phyloP scores from a whole-genome alignment of 345 rosid genomes.

The Salix suchowensis region DNA sequence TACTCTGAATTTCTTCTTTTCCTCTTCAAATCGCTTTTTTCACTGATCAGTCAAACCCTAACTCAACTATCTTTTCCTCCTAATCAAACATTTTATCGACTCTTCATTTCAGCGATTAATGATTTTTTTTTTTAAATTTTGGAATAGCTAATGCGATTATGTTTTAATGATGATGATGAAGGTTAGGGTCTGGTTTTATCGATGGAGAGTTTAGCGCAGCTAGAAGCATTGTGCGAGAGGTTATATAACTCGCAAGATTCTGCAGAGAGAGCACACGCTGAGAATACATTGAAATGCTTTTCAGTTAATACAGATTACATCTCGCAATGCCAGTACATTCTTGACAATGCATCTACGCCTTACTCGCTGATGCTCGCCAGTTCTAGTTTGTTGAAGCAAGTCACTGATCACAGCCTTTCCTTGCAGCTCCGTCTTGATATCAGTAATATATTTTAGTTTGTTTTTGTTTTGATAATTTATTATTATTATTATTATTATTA shows the following conservation, averaged over 20 bases:
- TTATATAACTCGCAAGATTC: constrained; percentile 91
- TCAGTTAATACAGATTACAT: constrained; percentile 86
- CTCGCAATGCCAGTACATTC: constrained; percentile 93
- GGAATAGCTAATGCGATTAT: neutral
- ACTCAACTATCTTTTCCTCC: neutral
- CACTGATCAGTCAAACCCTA: neutral
- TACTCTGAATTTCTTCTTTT: no score
- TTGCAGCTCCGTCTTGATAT: constrained; percentile 90
- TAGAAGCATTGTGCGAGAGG: constrained; percentile 96
- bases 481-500: neutral
- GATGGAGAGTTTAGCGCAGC: constrained; percentile 97
- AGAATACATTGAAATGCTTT: constrained; percentile 86
- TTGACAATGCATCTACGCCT: constrained; percentile 91
- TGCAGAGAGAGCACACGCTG: constrained; percentile 86
- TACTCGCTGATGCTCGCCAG: constrained; percentile 98
- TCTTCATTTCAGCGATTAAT: neutral
- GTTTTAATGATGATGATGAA: neutral
- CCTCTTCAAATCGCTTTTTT: neutral
- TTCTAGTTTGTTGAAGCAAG: constrained; percentile 93
- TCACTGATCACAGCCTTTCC: constrained; percentile 87
- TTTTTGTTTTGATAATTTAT: neutral
- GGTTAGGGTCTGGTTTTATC: neutral
- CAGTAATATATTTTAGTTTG: constrained; percentile 36
- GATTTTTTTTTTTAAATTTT: neutral
- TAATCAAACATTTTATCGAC: neutral